Base-by-base conservation (phyloP, 352 stramenopile species). In the Globisporangium takayamanum region DNA sequence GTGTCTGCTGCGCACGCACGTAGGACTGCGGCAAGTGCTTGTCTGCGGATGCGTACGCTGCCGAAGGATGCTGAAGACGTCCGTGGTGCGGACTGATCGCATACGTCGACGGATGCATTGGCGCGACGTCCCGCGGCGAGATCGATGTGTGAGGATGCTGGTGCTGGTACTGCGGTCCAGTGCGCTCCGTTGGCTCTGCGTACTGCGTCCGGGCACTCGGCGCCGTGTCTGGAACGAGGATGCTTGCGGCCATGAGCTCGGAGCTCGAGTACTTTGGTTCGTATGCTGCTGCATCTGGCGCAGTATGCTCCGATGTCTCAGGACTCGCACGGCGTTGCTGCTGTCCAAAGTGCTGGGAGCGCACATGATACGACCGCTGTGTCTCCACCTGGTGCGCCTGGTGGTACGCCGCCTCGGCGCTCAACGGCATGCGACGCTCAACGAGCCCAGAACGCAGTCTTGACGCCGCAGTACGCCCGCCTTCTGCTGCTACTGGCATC, bases 1-100 rank as follows among this genome's bases (percentile, higher is more conserved):
- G 51, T 10, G 53, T 20, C 11, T 46, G 30, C 41, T 46, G 50
- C 20, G 30, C 18, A 45, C 36, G 30, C 15, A 50, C 2, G 28
- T 59, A 59, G 52, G 45, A 55, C 25, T 42, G 36, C 50, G 33
- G 12, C 33, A 39, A 12, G 36, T 57, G 54, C 42, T 51, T 52
- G 28, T 53, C 54, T 10, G 41, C 16, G 37, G 28, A n/a, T 28
- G 33, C 33, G 33, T 46, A 55, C 16, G 18, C 30, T 6, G 54
- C 25, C 3, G 50, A 42, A 1, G 36, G n/a, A n/a, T 26, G 44
- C 30, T 56, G 50, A 12, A 51, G 50, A 7, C 57, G 36, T 3
- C 50, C 42, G 18, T 64, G 50, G 36, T 64, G 59, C 33, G 59
- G 59, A 28, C 59, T 64, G 45, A 59, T 64, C 25, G 59, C 59